Conservation (phyloP, 2,329 filamentous ascomycete genomes). For the Xylariaceae sp. region DNA sequence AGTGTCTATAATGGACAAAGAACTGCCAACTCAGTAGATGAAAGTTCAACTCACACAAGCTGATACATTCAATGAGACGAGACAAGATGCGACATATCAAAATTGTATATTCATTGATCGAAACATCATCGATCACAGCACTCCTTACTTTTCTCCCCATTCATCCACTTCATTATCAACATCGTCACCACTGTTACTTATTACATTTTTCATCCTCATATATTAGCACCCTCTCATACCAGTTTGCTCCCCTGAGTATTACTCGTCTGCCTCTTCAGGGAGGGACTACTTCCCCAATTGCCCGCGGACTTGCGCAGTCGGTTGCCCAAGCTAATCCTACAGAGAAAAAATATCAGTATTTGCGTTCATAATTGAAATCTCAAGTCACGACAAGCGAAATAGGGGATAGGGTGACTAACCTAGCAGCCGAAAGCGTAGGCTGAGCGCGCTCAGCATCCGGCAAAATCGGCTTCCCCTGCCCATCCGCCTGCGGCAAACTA, state of each 20-base stretch:
- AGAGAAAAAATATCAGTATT: background rate
- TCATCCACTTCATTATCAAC: too few relatives aligned
- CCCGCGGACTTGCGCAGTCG: slow-evolving; percentile 46
- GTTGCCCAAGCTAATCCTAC: slow-evolving; percentile 40
- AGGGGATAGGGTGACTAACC: background rate
- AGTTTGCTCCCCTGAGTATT: slow-evolving; percentile 7
- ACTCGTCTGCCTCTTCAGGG: slow-evolving; percentile 34
- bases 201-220: too few relatives aligned
- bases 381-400: background rate
- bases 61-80: too few relatives aligned
- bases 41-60: too few relatives aligned
- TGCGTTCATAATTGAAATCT: background rate
- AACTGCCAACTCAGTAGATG: too few relatives aligned
- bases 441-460: slow-evolving; percentile 20
- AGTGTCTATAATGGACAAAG: too few relatives aligned
- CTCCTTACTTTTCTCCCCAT: too few relatives aligned
- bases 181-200: too few relatives aligned
- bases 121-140: too few relatives aligned
- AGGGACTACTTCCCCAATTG: slow-evolving; percentile 42
- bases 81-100: too few relatives aligned
- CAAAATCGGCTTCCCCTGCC: slow-evolving; percentile 27
- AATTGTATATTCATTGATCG: too few relatives aligned
- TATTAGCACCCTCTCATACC: slow-evolving; percentile 3
- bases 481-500: slow-evolving; percentile 27
- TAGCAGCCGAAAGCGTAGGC: slow-evolving; percentile 38